Evolutionary conservation across 2,329 filamentous ascomycete genomes (phyloP), one percentile per base, ranked within the genome.

Genomic region (Trichoderma atrobrunneum): DNA sequence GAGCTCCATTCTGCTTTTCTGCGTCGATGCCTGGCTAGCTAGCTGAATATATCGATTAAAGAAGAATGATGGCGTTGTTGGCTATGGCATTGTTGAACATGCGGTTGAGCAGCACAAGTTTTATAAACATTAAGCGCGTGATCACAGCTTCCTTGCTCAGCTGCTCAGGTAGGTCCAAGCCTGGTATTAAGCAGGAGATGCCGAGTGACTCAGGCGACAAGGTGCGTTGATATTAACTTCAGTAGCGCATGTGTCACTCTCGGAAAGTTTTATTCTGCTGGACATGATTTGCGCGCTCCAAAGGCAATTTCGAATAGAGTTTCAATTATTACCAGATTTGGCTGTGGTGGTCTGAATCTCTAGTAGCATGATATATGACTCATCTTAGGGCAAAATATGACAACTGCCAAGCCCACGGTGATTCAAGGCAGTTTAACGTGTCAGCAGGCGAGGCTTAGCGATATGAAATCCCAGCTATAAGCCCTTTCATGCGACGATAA

Each of bases 1-100:
- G 26, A 76, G 62, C 57, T 64, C 70, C 73, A 76, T 74, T 32
- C 8, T 70, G 54, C 39, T 21, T 6, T 12, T 28, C 7, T 30
- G 28, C 16, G 8, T 18, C 48, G n/a, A 18, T 36, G 14, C 2
- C 5, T 6, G 24, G 10, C 3, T 36, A 34, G 24, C 16, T 43
- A n/a, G n/a, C n/a, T 48, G 11, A 34, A 61, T 61, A 34, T 14
- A 14, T 54, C 6, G 28, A n/a, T n/a, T 11, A 14, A 16, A 18
- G 39, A 14, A 7, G 16, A 21, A 21, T 26, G 39, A 43, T 43
- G 6, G 2, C 11, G 24, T 14, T 39, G 24, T 28, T 30, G 16
- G 16, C 3, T 48, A 63, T n/a, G 14, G 51, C 24, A 30, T 18
- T 67, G 18, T 5, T 66, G 5, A 24, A 21, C 5, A 10, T 10